phyloP scores from a whole-genome alignment of 306 rosid species.

The Cucumis hystrix region DNA sequence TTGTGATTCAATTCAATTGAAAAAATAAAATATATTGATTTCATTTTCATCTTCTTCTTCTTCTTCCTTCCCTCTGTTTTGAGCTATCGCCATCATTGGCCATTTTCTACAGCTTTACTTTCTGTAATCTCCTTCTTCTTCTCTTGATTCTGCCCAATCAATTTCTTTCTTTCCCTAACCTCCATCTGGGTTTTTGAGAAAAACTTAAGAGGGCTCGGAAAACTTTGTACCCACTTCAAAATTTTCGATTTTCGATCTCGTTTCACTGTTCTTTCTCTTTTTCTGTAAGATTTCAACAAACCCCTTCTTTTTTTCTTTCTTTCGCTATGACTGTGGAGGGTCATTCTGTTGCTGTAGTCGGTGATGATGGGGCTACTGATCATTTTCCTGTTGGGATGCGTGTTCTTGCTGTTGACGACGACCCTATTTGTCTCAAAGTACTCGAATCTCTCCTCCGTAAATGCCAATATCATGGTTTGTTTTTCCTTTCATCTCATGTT shows the following conservation, averaged over 20 bases:
- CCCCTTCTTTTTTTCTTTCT: slow-evolving; percentile 6
- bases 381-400: slow-evolving; percentile 76
- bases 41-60: neutral
- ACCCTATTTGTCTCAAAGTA: slow-evolving; percentile 51
- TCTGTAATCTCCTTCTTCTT: slow-evolving; percentile 12
- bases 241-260: slow-evolving; percentile 5
- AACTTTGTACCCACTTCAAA: slow-evolving; percentile 13
- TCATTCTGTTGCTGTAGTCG: slow-evolving; percentile 21
- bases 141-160: neutral
- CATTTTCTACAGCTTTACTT: slow-evolving; percentile 33
- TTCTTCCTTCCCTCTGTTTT: slow-evolving; percentile 18
- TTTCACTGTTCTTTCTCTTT: slow-evolving; percentile 17
- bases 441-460: slow-evolving; percentile 52
- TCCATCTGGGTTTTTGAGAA: slow-evolving; percentile 14
- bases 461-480: slow-evolving; percentile 77
- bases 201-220: slow-evolving; percentile 1
- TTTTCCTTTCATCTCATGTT: neutral
- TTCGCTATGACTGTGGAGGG: slow-evolving; percentile 35
- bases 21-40: slow-evolving; percentile 27
- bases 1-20: slow-evolving; percentile 19
- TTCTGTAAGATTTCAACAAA: slow-evolving; percentile 14
- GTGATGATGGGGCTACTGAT: slow-evolving; percentile 20
- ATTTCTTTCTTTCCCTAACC: slow-evolving; percentile 1
- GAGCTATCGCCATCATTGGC: slow-evolving; percentile 40
- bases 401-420: slow-evolving; percentile 78